Conservation (phyloP, 805 yeast species). For the Kuraishia borneana region DNA sequence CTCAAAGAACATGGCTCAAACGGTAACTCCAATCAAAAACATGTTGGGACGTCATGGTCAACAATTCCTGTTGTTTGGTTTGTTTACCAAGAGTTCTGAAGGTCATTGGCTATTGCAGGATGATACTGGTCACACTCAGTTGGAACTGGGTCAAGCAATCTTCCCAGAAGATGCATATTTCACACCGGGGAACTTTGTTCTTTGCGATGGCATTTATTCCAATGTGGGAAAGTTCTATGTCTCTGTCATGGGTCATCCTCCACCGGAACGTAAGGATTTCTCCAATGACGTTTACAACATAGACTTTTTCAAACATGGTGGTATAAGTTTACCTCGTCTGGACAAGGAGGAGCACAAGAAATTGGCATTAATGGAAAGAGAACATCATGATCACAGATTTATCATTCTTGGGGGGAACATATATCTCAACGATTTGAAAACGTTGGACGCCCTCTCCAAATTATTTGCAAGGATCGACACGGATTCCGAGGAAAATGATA, state of each 20-base stretch:
- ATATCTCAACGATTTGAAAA: constrained; percentile 45
- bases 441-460: constrained; percentile 55
- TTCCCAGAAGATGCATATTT: constrained; percentile 58
- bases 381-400: constrained; percentile 43
- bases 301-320: constrained; percentile 38
- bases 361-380: constrained; percentile 44
- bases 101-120: constrained; percentile 79
- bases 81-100: constrained; percentile 47
- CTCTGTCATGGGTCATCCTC: constrained; percentile 74
- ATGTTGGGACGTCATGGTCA: constrained; percentile 76
- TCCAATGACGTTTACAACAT: constrained; percentile 59
- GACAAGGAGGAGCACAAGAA: constrained; percentile 48
- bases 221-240: constrained; percentile 65
- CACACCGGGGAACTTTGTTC: constrained; percentile 63
- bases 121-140: constrained; percentile 58
- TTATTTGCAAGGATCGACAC: constrained; percentile 43
- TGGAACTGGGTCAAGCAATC: constrained; percentile 51
- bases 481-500: constrained; percentile 25
- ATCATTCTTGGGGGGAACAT: constrained; percentile 70
- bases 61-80: constrained; percentile 68
- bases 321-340: constrained; percentile 32
- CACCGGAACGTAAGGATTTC: constrained; percentile 62
- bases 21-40: constrained; percentile 69
- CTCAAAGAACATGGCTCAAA: constrained; percentile 9
- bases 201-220: constrained; percentile 79